These are phyloP conservation scores for Metschnikowia santaceciliae DNA, from an alignment of 805 yeast genomes.

Conservation along the genomic window DNA sequence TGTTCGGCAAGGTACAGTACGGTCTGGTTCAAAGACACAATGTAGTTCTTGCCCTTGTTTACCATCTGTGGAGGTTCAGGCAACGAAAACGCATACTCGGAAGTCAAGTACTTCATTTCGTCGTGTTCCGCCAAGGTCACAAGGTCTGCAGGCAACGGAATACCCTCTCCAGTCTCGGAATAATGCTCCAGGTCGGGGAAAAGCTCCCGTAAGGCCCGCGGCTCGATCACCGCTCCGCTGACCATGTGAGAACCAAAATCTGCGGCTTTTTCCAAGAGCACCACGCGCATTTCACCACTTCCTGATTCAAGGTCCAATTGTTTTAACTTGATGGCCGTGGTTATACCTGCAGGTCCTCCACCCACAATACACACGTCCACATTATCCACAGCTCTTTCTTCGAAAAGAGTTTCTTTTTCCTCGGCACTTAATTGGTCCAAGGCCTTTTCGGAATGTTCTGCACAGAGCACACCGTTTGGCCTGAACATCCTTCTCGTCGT, in stretches of 20 bases:
- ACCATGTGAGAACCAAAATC: conserved; percentile 91
- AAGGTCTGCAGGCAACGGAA: conserved; percentile 74
- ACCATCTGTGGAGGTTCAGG: conserved; percentile 94
- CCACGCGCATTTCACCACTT: conserved; percentile 70
- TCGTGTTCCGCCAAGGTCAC: conserved; percentile 75
- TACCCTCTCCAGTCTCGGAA: conserved; percentile 49
- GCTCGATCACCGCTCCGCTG: conserved; percentile 93
- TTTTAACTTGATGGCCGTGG: conserved; percentile 86
- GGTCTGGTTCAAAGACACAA: conserved; percentile 78
- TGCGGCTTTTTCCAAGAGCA: conserved; percentile 86
- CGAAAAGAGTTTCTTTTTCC: conserved; percentile 44
- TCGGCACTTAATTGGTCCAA: conserved; percentile 28
- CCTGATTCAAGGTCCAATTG: conserved; percentile 72
- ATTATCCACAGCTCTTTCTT: conserved; percentile 74
- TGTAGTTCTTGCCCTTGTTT: conserved; percentile 76
- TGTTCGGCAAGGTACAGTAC: conserved; percentile 77
- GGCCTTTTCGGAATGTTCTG: neutral
- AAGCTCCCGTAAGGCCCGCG: conserved; percentile 79
- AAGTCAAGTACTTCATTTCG: conserved; percentile 65
- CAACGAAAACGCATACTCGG: conserved; percentile 57
- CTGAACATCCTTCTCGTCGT: neutral
- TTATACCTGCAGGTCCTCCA: conserved; percentile 96
- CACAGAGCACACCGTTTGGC: neutral
- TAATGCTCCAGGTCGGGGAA: conserved; percentile 63
- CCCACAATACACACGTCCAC: conserved; percentile 97